Percentiles rank a stretch among this genome's conserved stretches.
Conservation (phyloP, 2,329 filamentous ascomycete species). For the Ophiocordyceps camponoti-saundersi region DNA sequence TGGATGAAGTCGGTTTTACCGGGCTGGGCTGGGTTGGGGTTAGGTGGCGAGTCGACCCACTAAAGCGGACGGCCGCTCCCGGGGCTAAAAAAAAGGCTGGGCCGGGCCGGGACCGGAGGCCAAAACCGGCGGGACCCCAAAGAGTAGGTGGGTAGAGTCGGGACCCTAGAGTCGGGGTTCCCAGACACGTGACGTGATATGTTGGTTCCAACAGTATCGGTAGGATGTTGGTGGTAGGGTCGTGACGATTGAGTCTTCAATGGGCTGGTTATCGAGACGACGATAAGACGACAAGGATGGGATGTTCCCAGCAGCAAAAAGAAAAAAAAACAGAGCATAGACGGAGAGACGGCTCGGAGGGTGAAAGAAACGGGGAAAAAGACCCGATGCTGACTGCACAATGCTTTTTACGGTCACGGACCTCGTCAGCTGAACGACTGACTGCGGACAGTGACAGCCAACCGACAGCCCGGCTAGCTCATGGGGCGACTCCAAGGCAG, state of each 20-base stretch:
- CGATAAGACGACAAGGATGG: no score
- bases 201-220: no score
- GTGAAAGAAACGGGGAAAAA: background rate
- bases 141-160: no score
- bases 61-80: background rate
- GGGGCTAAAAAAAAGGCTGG: background rate
- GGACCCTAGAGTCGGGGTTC: no score
- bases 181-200: background rate
- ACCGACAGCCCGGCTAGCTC: background rate
- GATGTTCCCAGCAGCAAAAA: background rate
- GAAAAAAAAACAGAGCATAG: background rate
- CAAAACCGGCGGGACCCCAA: no score
- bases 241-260: no score
- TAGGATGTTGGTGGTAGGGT: no score
- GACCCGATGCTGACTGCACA: background rate
- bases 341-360: no score
- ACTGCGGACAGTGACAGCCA: background rate
- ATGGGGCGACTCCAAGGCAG: no score
- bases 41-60: background rate
- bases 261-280: no score
- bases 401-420: background rate
- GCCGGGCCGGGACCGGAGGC: background rate
- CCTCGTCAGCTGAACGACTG: background rate
- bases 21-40: background rate
- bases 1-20: background rate